Evolutionary conservation across 192 early-diverging fungal species (phyloP), one percentile per base, ranked within the genome.

Genomic region (Entophlyctis luteolus): DNA sequence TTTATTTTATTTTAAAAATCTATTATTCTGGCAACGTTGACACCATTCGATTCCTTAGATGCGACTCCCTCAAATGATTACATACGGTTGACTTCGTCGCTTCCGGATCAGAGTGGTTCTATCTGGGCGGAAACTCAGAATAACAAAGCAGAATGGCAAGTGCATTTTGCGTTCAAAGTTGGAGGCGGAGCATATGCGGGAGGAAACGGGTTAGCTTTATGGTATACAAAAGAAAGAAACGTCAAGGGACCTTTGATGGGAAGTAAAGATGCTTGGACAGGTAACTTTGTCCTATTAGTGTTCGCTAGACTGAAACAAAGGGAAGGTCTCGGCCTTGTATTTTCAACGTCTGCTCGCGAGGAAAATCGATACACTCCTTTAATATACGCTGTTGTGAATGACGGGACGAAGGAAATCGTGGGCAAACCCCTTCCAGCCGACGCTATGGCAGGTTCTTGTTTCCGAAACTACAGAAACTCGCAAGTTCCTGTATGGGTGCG

Each of bases 121-220:
- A 72, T 93, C 32, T 91, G 90, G 89, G 71, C 84, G 4, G 65
- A 55, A 2, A 37, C 67, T 0, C 76, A 83, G 0, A 91, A 91
- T 54, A 50, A 72, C 14, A 73, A 91, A 77, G 72, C 78, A 65
- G 84, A 89, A 39, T 93, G 90, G 90, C 80, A 88, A 55, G 83
- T 87, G 23, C 79, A 87, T 38, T 75, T 91, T 50, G 65, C 83
- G 8, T 82, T 91, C 65, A 71, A 57, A 20, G 80, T 86, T 5
- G 74, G 56, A 32, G 91, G 91, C 4, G 77, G 77, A 8, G 75
- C 77, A 25, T 67, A 77, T 38, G 60, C 78, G 31, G 91, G 91
- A 29, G 90, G 88, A 22, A 78, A 86, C 29, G 91, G 91, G 0
- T 55, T 93, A 3, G 91, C 88, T 27, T 84, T 93, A 54, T 93